These are phyloP conservation scores for Petunia secreta DNA, from an alignment of 257 asterid species.

Conservation along the genomic window DNA sequence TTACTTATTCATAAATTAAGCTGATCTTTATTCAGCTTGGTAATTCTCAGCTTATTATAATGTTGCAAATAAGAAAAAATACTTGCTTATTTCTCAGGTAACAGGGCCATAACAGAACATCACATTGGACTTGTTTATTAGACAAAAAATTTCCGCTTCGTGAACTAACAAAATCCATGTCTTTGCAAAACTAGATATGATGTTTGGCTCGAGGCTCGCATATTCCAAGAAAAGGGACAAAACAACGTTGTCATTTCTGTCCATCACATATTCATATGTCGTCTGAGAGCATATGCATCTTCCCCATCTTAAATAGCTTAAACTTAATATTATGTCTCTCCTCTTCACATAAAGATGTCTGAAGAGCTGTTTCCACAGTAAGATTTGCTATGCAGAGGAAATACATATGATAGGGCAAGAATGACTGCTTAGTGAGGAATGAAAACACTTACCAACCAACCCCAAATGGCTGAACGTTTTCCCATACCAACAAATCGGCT, in stretches of 20 bases:
- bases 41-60: slow-evolving; percentile 14
- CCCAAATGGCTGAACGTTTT: slow-evolving; percentile 50
- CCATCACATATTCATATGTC: slow-evolving; percentile 15
- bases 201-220: neutral
- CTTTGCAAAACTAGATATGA: neutral
- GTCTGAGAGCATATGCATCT: slow-evolving; percentile 18
- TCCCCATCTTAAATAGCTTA: neutral
- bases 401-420: slow-evolving; percentile 13
- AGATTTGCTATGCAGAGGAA: neutral
- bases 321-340: neutral
- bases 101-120: neutral
- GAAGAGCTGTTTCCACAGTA: slow-evolving; percentile 9
- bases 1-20: neutral
- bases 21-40: neutral
- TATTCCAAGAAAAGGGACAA: neutral
- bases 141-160: neutral
- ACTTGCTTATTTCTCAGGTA: neutral
- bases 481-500: slow-evolving; percentile 77
- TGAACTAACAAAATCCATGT: neutral
- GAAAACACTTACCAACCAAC: slow-evolving; percentile 68
- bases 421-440: slow-evolving; percentile 6
- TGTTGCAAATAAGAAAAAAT: slow-evolving; percentile 7
- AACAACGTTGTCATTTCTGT: neutral
- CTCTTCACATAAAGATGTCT: slow-evolving; percentile 1
- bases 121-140: neutral